Evolutionary conservation across 2,329 filamentous ascomycete species (phyloP).

Genomic region (Penicillium sp.): DNA sequence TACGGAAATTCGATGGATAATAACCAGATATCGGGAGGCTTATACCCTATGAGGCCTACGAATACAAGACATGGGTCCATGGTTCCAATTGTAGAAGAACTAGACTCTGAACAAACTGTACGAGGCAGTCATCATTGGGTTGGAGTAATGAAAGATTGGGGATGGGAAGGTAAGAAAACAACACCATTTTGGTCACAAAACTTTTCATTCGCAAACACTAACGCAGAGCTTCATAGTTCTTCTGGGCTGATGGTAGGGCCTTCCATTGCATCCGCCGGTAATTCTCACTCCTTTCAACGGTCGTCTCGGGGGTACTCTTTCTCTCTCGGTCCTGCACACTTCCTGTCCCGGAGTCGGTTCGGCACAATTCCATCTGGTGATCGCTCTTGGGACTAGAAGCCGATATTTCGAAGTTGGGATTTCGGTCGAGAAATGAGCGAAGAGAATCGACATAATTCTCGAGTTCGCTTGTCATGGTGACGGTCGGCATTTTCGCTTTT

Average conservation of each 20-base stretch:
- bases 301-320: not conserved
- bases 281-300: not conserved
- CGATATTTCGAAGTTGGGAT: slow-evolving; percentile 4
- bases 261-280: slow-evolving; percentile 1
- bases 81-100: slow-evolving; percentile 34
- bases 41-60: slow-evolving; percentile 8
- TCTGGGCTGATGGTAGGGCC: slow-evolving; percentile 23
- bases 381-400: not conserved
- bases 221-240: slow-evolving; percentile 28
- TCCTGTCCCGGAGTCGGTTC: slow-evolving; percentile 1
- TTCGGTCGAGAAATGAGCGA: slow-evolving; percentile 22
- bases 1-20: slow-evolving; percentile 2
- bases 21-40: not conserved
- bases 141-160: slow-evolving; percentile 67
- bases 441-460: slow-evolving; percentile 29
- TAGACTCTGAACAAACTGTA: slow-evolving; percentile 61
- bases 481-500: slow-evolving; percentile 24
- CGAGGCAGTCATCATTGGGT: slow-evolving; percentile 65
- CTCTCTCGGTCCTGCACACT: not conserved
- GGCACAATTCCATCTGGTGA: not conserved
- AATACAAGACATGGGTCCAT: slow-evolving; percentile 26
- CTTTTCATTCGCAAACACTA: slow-evolving; percentile 7
- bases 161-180: slow-evolving; percentile 62
- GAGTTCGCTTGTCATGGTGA: slow-evolving; percentile 28
- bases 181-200: not conserved